Evolutionary conservation across 306 rosid genomes (phyloP).

Genomic region (Neltuma alba): DNA sequence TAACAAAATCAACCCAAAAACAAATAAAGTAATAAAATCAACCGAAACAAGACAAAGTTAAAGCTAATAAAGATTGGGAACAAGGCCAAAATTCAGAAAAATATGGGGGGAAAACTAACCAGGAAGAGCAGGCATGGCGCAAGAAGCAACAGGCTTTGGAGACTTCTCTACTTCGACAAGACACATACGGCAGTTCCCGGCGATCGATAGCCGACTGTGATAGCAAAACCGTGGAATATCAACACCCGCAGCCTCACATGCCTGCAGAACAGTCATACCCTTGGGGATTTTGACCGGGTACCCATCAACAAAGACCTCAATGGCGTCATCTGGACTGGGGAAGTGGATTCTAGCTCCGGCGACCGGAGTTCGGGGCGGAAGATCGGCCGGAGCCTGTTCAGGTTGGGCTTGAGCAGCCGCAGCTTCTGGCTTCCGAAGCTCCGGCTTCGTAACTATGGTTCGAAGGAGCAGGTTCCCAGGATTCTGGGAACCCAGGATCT

Average conservation of each 20-base stretch:
- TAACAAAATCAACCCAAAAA: not conserved
- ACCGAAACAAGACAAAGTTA: not conserved
- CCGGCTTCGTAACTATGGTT: constrained; percentile 71
- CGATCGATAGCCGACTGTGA: constrained; percentile 87
- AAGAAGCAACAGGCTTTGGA: constrained; percentile 98
- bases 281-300: constrained; percentile 91
- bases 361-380: constrained; percentile 65
- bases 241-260: constrained; percentile 93
- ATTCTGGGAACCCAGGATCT: constrained; percentile 57
- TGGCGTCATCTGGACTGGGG: constrained; percentile 80
- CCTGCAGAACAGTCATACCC: constrained; percentile 93
- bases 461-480: constrained; percentile 54
- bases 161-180: constrained; percentile 99
- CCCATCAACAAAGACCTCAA: constrained; percentile 94
- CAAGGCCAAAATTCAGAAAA: not conserved
- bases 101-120: constrained; percentile 40
- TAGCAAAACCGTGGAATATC: constrained; percentile 95
- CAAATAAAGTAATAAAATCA: not conserved
- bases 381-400: constrained; percentile 49
- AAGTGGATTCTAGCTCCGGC: constrained; percentile 84
- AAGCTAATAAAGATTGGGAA: not conserved
- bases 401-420: constrained; percentile 61
- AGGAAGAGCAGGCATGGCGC: constrained; percentile 99
- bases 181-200: constrained; percentile 98
- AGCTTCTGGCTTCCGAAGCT: constrained; percentile 71